phyloP scores from a whole-genome alignment of 148 eudicot species.

The Camellia lanceoleosa region DNA sequence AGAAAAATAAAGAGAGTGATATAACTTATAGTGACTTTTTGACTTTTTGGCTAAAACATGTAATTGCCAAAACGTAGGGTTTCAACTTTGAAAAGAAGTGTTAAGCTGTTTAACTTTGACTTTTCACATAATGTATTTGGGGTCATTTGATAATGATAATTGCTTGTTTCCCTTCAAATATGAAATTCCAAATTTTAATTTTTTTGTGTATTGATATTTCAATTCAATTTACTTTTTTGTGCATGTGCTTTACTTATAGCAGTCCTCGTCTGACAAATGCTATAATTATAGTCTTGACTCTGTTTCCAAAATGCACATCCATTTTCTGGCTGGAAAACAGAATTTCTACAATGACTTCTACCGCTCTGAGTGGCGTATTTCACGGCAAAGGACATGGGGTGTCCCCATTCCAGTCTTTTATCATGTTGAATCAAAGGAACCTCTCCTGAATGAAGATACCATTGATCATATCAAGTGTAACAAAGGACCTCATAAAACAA shows the following conservation, averaged over 20 bases:
- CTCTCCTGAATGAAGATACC: constrained; percentile 80
- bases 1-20: too few relatives aligned
- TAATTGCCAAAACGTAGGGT: too few relatives aligned
- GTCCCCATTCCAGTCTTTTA: constrained; percentile 98
- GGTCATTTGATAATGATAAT: not conserved
- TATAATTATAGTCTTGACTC: not conserved
- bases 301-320: constrained; percentile 1
- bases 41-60: too few relatives aligned
- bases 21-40: too few relatives aligned
- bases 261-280: not conserved
- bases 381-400: constrained; percentile 98
- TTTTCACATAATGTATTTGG: not conserved
- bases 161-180: too few relatives aligned
- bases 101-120: not conserved
- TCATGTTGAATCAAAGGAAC: constrained; percentile 81
- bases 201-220: not conserved
- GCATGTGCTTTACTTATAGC: not conserved
- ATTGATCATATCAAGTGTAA: constrained; percentile 76
- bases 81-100: not conserved
- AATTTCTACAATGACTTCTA: constrained; percentile 81
- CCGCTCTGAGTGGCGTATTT: constrained; percentile 99
- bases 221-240: not conserved
- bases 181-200: not conserved
- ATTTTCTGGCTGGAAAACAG: constrained; percentile 70
- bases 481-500: not conserved